These are phyloP conservation scores for Rubia yunnanensis DNA, from an alignment of 257 asterid species.

Conservation along the genomic window DNA sequence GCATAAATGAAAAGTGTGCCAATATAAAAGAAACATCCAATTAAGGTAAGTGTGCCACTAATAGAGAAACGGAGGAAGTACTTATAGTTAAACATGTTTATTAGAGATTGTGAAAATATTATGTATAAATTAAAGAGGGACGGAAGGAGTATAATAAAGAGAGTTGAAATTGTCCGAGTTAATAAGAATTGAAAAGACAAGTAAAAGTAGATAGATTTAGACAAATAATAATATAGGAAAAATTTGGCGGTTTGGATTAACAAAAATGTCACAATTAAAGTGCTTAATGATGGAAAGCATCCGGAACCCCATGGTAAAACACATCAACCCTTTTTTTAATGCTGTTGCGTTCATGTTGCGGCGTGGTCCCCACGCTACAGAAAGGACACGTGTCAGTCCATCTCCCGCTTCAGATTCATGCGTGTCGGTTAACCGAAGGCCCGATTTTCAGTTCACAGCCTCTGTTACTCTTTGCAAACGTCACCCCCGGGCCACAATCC, in stretches of 20 bases:
- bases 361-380: constrained; percentile 21
- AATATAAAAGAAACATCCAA: too few species aligned
- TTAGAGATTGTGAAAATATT: too few species aligned
- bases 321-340: constrained; percentile 13
- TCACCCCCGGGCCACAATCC: constrained; percentile 7
- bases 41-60: too few species aligned
- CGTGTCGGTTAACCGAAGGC: constrained; percentile 25
- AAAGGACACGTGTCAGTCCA: constrained; percentile 18
- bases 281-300: constrained; percentile 9
- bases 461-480: constrained; percentile 2
- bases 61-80: too few species aligned
- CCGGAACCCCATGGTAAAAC: constrained; percentile 2
- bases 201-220: too few species aligned
- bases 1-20: too few species aligned
- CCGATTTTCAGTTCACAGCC: constrained; percentile 21
- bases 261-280: constrained; percentile 13
- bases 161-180: too few species aligned
- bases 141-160: too few species aligned
- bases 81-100: too few species aligned
- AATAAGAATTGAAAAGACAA: too few species aligned
- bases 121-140: too few species aligned
- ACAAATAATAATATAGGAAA: background rate
- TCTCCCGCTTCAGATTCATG: constrained; percentile 12
- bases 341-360: constrained; percentile 6
- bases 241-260: background rate